Base-by-base conservation (phyloP, 495 filamentous ascomycete genomes). In the Talaromyces ruber region DNA sequence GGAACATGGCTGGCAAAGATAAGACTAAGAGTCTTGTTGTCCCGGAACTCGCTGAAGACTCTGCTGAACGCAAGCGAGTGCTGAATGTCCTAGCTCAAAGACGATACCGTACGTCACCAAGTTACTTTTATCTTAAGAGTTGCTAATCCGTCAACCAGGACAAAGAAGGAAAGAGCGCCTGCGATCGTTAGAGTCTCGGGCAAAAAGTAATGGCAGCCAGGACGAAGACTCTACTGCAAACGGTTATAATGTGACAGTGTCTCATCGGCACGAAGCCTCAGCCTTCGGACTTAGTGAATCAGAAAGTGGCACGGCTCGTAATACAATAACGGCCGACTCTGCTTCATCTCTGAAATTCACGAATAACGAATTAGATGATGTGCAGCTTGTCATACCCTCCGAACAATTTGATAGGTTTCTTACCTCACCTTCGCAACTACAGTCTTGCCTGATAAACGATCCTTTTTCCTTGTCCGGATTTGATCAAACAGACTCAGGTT, bases 31-130 rank as follows among this genome's bases (percentile, higher is more conserved):
- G 58, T 26, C 26, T 68, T 16, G 53, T 51, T 4, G 60, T 66
- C 64, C 66, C 66, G 1, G 64, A 61, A 52, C 54, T 66, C 24
- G 61, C 60, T 26, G 66, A 77, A 24, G 69, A 78, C 66, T 71
- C 75, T 2, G 65, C 66, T 29, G 79, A 82, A 57, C 66, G 79
- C 9, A 82, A 81, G 68, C 71, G 79, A 1, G 71, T 79, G 14
- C 62, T 82, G 32, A 82, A 81, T 62, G 71, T 81, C 3, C 70
- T 82, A 4, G 80, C 79, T 3, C 79, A 81, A 67, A 68, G 80
- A 18, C 66, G 79, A 73, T 82, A 82, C 61, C 71, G 79, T 82
- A 64, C 24, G 16, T 18, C 22, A 25, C 47, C 22, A 26, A 21
- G 2, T 7, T 5, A 26, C 18, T 18, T 52, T 24, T 52, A 30